Base-by-base conservation (phyloP, 2,329 filamentous ascomycete species). In the Tolypocladium amazonense region DNA sequence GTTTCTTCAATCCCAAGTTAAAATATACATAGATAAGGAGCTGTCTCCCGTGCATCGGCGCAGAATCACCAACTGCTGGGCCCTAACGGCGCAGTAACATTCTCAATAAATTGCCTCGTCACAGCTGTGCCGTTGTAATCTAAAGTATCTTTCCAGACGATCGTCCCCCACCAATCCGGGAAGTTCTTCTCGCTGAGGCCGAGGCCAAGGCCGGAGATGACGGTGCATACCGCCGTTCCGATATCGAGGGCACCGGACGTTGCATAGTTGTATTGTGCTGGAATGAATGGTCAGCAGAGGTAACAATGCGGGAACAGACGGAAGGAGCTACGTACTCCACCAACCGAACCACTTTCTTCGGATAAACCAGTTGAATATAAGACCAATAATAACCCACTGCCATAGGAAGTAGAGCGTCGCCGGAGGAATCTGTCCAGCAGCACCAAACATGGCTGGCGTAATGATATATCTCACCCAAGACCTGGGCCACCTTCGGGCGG, bases 181-280 rank as follows among this genome's bases (percentile, higher is more conserved):
- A 82, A 72, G 0, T 68, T 59, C 6, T 75, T 73, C 59, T 71
- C 70, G 43, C 77, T 80, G 66, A 81, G 70, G 54, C 74, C 75
- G 54, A 82, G 72, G 37, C 75, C 73, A n/a, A 83, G 69, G n/a
- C 65, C 66, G 63, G 81, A 79, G 45, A 85, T 75, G 39, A 85
- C 68, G 47, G 85, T 78, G 35, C 80, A 78, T 20, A 86, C 67
- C 0, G 80, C 81, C 1, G 83, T 77, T n/a, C 82, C 83, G 45
- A 80, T 79, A 56, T 85, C 82, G 39, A 86, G 73, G 2, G 79
- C 81, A 0, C 82, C 83, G 8, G 82, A 83, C 0, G 82, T 72
- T 58, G 83, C 76, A 61, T 85, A 86, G 70, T 84, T 86, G 73
- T 84, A 86, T 12, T 59, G 65, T 35, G 58, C 62, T 64, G 43